phyloP scores from a whole-genome alignment of 345 rosid species.

The Lumnitzera littorea region DNA sequence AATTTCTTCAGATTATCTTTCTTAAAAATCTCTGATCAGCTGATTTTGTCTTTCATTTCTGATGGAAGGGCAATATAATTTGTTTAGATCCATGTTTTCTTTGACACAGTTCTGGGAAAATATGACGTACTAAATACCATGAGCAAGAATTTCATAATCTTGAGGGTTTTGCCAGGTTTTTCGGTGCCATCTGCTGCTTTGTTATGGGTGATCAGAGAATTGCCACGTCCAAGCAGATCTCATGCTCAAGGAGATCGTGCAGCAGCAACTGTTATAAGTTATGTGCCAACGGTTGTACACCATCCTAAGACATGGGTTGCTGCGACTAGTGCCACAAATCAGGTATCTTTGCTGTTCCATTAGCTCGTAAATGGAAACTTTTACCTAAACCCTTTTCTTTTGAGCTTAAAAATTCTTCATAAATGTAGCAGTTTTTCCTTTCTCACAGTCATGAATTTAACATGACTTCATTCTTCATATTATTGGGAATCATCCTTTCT shows the following conservation, averaged over 20 bases:
- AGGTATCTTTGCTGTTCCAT: constrained; percentile 12
- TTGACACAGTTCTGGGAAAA: too few species aligned
- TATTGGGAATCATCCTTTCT: too few species aligned
- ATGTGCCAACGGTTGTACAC: background rate
- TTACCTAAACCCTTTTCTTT: too few species aligned
- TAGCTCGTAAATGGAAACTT: background rate
- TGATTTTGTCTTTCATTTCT: background rate
- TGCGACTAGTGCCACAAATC: constrained; percentile 13
- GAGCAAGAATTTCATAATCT: background rate
- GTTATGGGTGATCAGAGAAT: constrained; percentile 26
- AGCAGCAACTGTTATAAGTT: constrained; percentile 15
- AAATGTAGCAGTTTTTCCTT: too few species aligned
- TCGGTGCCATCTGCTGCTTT: constrained; percentile 22
- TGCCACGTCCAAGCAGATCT: constrained; percentile 16
- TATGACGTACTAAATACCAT: too few species aligned
- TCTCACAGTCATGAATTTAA: too few species aligned
- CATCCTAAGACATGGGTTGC: constrained; percentile 10
- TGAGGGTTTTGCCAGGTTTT: constrained; percentile 14
- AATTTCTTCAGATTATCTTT: too few species aligned
- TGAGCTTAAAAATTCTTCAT: too few species aligned
- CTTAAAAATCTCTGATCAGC: too few species aligned
- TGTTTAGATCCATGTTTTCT: background rate
- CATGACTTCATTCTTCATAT: too few species aligned
- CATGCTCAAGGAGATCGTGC: constrained; percentile 10
- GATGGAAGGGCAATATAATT: background rate